Evolutionary conservation across 1,284 basidiomycete genomes (phyloP).

Genomic region (Ustilago vetiveriae): DNA sequence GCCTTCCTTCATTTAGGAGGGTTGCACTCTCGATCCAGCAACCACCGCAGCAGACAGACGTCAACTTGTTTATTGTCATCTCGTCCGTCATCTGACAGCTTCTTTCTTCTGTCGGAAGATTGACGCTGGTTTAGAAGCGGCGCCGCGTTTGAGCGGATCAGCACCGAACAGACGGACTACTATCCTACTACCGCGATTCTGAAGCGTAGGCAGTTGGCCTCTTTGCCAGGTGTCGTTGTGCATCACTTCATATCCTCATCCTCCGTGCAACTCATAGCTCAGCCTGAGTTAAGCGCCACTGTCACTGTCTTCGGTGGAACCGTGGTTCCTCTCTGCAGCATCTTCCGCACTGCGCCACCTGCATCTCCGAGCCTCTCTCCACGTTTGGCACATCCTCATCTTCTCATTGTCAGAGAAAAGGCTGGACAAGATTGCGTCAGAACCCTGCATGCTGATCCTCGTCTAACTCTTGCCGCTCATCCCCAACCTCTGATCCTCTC

Average conservation of each 20-base stretch:
- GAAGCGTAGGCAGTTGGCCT: too few species aligned
- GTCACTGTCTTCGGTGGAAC: conserved; percentile 6
- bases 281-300: too few species aligned
- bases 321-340: neutral
- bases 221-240: conserved; percentile 13
- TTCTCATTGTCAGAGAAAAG: neutral
- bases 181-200: too few species aligned
- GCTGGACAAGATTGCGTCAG: neutral
- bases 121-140: neutral
- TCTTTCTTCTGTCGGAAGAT: neutral
- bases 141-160: too few species aligned
- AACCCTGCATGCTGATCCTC: neutral
- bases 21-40: conserved; percentile 3
- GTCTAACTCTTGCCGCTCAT: neutral
- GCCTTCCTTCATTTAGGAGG: conserved; percentile 15
- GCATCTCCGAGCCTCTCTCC: neutral
- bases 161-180: too few species aligned
- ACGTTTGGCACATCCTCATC: neutral
- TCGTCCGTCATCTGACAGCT: neutral
- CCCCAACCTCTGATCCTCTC: too few species aligned
- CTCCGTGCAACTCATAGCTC: conserved; percentile 5
- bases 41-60: conserved; percentile 9
- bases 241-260: conserved; percentile 16
- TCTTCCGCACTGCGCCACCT: neutral
- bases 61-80: conserved; percentile 10